A percentile compares a stretch with the other conserved stretches of the same genome.
Conservation (phyloP, 768 basidiomycete genomes). For the Suillus spraguei region DNA sequence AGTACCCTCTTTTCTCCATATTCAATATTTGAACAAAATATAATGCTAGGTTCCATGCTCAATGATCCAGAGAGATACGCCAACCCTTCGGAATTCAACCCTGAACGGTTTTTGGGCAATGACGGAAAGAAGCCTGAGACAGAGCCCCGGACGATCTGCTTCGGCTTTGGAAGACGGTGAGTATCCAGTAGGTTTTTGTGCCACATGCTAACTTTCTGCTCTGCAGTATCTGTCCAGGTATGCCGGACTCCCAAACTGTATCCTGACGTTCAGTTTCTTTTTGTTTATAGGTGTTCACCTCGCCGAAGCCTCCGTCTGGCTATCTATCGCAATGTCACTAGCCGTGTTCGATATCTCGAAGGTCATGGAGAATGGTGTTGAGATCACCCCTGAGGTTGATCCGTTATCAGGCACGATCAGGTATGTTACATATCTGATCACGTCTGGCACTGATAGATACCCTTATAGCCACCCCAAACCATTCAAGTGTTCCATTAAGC, state of each 20-base stretch:
- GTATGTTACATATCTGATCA: constrained; percentile 25
- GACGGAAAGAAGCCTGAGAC: constrained; percentile 36
- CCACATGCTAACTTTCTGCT: constrained; percentile 9
- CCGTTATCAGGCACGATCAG: constrained; percentile 58
- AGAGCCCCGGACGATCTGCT: constrained; percentile 58
- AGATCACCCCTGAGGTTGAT: constrained; percentile 49
- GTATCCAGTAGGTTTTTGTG: constrained; percentile 20
- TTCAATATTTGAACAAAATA: constrained; percentile 3
- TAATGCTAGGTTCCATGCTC: constrained; percentile 23
- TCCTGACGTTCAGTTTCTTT: constrained; percentile 8
- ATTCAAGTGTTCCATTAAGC: constrained; percentile 54
- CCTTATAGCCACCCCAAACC: neutral
- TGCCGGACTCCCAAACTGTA: neutral
- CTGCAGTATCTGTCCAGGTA: constrained; percentile 16
- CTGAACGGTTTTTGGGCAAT: constrained; percentile 50
- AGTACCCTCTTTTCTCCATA: constrained; percentile 13
- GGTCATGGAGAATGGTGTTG: constrained; percentile 39
- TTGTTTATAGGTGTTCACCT: constrained; percentile 42
- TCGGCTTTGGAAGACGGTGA: constrained; percentile 64
- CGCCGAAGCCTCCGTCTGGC: constrained; percentile 46
- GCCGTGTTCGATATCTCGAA: constrained; percentile 46
- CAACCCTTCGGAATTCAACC: constrained; percentile 53
- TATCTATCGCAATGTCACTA: constrained; percentile 39
- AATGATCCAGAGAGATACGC: constrained; percentile 39
- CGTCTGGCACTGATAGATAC: neutral